Percentiles rank a stretch among this genome's conserved stretches.
Conservation (phyloP, 345 rosid genomes). For the Pelargonium nanum region DNA sequence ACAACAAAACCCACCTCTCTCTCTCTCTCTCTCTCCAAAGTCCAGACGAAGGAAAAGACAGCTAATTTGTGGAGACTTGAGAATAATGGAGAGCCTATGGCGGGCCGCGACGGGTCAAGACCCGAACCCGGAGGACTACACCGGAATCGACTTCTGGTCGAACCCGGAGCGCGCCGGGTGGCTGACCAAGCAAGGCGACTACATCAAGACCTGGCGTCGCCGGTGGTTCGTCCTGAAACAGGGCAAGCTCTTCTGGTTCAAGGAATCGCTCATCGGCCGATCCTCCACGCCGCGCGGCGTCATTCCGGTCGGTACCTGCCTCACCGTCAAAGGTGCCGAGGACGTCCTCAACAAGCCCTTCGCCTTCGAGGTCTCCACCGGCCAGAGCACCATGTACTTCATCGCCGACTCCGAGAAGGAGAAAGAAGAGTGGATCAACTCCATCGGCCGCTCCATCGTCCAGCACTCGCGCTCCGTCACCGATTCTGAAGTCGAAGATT, state of each 20-base stretch:
- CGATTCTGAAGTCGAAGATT: slow-evolving; percentile 71
- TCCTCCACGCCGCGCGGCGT: slow-evolving; percentile 65
- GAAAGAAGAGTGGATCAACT: slow-evolving; percentile 87
- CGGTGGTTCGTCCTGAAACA: slow-evolving; percentile 79
- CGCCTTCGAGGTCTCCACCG: slow-evolving; percentile 69
- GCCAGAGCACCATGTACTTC: slow-evolving; percentile 54
- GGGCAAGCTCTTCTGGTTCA: slow-evolving; percentile 83
- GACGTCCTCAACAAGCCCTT: slow-evolving; percentile 59
- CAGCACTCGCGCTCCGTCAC: slow-evolving; percentile 74
- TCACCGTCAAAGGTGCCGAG: slow-evolving; percentile 83
- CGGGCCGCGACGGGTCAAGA: slow-evolving; percentile 59
- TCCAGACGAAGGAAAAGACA: not conserved
- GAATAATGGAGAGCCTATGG: slow-evolving; percentile 53
- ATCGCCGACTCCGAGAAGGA: slow-evolving; percentile 72
- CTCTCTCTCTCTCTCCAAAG: not conserved
- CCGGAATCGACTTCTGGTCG: slow-evolving; percentile 61
- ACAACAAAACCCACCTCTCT: not conserved
- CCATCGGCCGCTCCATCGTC: slow-evolving; percentile 73
- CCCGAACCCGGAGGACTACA: slow-evolving; percentile 56
- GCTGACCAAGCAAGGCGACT: slow-evolving; percentile 73
- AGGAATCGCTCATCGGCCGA: slow-evolving; percentile 40
- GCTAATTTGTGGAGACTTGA: not conserved
- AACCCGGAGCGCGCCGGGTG: slow-evolving; percentile 68
- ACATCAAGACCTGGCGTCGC: slow-evolving; percentile 79
- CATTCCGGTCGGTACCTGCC: slow-evolving; percentile 50